Conservation (phyloP, 2,329 filamentous ascomycete species). For the Xylaria sp. region DNA sequence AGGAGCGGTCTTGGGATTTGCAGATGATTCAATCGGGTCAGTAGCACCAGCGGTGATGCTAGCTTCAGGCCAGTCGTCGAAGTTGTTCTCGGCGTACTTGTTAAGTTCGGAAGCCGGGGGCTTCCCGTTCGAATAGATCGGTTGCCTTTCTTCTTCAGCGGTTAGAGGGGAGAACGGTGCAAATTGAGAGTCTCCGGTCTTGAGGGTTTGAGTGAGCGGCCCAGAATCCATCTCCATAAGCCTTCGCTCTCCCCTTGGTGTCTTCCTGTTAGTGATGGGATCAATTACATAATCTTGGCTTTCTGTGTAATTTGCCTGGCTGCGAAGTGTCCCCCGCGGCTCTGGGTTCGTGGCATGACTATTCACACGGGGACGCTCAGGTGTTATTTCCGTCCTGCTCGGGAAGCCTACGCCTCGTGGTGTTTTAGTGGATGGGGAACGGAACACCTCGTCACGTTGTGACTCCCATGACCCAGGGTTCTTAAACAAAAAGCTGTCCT, state of each 20-base stretch:
- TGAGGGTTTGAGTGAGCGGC: slow-evolving; percentile 49
- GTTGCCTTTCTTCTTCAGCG: slow-evolving; percentile 35
- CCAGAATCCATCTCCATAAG: slow-evolving; percentile 36
- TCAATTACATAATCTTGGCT: slow-evolving; percentile 61
- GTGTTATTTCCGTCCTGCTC: neutral
- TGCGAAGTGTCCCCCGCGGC: slow-evolving; percentile 7
- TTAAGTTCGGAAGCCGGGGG: slow-evolving; percentile 52
- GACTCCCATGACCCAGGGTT: slow-evolving; percentile 30
- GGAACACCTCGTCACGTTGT: slow-evolving; percentile 34
- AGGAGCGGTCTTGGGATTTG: slow-evolving; percentile 4
- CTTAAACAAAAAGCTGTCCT: neutral
- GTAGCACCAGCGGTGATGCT: slow-evolving; percentile 24
- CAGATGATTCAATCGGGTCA: neutral
- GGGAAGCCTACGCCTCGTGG: slow-evolving; percentile 10
- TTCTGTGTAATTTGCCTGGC: slow-evolving; percentile 19
- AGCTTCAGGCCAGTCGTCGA: slow-evolving; percentile 46
- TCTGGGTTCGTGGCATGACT: slow-evolving; percentile 1
- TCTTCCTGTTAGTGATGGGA: slow-evolving; percentile 68
- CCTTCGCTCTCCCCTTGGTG: slow-evolving; percentile 48
- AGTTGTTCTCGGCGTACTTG: slow-evolving; percentile 50
- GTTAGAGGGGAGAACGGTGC: slow-evolving; percentile 43
- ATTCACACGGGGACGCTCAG: neutral
- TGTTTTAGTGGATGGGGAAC: slow-evolving; percentile 32
- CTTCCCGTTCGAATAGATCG: slow-evolving; percentile 51
- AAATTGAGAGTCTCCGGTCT: slow-evolving; percentile 52